phyloP scores from a whole-genome alignment of 106 monocot genomes.

The Allium cepa region DNA sequence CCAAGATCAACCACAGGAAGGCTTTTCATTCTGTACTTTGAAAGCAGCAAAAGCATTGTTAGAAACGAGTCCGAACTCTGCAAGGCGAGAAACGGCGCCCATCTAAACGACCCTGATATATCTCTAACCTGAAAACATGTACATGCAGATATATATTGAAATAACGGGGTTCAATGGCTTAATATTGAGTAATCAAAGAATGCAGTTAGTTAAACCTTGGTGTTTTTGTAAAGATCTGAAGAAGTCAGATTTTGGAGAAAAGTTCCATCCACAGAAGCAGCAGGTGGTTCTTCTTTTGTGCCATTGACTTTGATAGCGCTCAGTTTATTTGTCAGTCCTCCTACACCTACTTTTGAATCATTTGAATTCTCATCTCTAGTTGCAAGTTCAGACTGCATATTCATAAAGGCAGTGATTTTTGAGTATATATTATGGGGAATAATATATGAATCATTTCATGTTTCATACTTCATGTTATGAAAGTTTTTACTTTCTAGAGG shows the following conservation, averaged over 20 bases:
- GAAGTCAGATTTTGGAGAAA: conserved; percentile 52
- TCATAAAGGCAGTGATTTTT: too few relatives aligned
- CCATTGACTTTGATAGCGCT: conserved; percentile 21
- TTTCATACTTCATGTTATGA: too few relatives aligned
- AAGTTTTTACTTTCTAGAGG: too few relatives aligned
- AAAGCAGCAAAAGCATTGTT: conserved; percentile 75
- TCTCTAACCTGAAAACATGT: conserved; percentile 46
- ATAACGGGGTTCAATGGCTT: neutral
- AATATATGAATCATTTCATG: too few relatives aligned
- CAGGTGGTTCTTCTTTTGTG: conserved; percentile 13
- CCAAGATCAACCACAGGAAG: conserved; percentile 81
- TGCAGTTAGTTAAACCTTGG: conserved; percentile 23
- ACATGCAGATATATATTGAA: neutral
- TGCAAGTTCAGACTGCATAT: conserved; percentile 56
- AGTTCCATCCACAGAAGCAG: conserved; percentile 36
- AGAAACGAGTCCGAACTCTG: conserved; percentile 70
- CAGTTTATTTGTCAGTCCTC: conserved; percentile 25
- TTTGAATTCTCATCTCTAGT: conserved; percentile 13
- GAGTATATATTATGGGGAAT: too few relatives aligned
- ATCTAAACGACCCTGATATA: conserved; percentile 74
- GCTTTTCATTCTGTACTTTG: conserved; percentile 87
- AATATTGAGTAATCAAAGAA: neutral
- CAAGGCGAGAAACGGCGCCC: conserved; percentile 90
- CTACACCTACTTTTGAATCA: conserved; percentile 3
- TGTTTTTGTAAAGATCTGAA: conserved; percentile 67